Evolutionary conservation across 176 grass and related monocot genomes (phyloP), one percentile per base, ranked within the genome.

Genomic region (Elymus sibiricus): DNA sequence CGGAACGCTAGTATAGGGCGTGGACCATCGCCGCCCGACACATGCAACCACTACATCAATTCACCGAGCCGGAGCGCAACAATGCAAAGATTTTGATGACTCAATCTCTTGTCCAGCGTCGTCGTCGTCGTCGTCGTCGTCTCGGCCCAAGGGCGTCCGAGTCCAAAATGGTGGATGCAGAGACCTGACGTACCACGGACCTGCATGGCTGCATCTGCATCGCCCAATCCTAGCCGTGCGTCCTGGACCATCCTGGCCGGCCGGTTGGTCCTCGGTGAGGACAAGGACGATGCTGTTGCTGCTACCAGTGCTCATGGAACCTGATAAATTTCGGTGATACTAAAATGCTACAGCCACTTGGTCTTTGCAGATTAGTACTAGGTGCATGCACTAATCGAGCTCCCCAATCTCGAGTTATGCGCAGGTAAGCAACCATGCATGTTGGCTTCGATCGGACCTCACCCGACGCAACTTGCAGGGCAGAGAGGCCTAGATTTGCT

Each of bases 401-500:
- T 10, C 71, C 25, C 25, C 43, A 10, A 51, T 79, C 42, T 24
- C 28, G 77, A 61, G 78, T 22, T 43, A 5, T 38, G 73, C 55
- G 47, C 42, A 61, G 29, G 69, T 25, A 78, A 35, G 26, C 75
- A 39, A 42, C 56, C 75, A 21, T 58, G 55, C 49, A 53, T 53
- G 49, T 22, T 56, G 53, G 53, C 53, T 22, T 56, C 0, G 19
- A 9, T 8, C 53, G 53, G 49, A 53, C 49, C 16, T 51, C 47
- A 51, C 47, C 6, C 17, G 8, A n/a, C 11, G 26, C 89, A 81
- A 87, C 59, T 84, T 87, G 89, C 81, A 66, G 16, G 28, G 75
- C 55, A 68, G 21, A 47, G 29, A 59, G 39, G 12, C 85, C 89
- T 91, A 88, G 47, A 70, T 91, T 87, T 87, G 61, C 81, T 80